Conservation (phyloP, 2,329 filamentous ascomycete species). For the Aspergillus carbonarius region DNA sequence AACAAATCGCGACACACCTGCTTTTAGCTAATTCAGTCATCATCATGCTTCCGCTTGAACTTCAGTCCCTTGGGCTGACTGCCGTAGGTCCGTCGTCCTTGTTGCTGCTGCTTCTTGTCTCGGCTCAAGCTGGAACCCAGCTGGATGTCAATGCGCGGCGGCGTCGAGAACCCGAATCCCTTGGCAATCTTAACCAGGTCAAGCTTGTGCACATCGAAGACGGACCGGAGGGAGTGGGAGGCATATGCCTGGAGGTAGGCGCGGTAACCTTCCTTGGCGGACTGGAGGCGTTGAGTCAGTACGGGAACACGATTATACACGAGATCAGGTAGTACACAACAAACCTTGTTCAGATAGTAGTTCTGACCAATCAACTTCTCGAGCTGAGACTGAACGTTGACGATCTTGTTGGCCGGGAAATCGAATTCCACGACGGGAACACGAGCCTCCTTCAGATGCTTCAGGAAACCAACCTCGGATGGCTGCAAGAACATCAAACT, state of each 20-base stretch:
- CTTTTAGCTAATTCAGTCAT: constrained; percentile 23
- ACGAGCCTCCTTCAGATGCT: constrained; percentile 83
- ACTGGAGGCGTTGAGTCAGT: constrained; percentile 39
- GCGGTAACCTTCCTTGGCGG: constrained; percentile 72
- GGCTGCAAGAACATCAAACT: constrained; percentile 93
- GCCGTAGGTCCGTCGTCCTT: constrained; percentile 69
- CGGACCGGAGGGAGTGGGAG: constrained; percentile 75
- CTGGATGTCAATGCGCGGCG: constrained; percentile 76
- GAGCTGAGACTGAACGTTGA: constrained; percentile 85
- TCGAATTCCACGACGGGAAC: constrained; percentile 97
- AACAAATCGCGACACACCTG: constrained; percentile 9
- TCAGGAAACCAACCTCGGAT: constrained; percentile 86
- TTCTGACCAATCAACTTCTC: constrained; percentile 94
- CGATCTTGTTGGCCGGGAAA: constrained; percentile 86
- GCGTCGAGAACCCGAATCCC: constrained; percentile 75
- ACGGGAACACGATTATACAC: constrained; percentile 1
- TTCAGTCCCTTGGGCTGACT: constrained; percentile 70
- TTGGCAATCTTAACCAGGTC: constrained; percentile 83
- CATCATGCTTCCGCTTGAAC: constrained; percentile 51
- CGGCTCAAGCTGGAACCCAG: constrained; percentile 73
- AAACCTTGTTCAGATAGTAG: constrained; percentile 90
- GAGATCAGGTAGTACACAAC: constrained; percentile 14
- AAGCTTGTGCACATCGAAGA: constrained; percentile 80
- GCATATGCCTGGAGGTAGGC: constrained; percentile 95
- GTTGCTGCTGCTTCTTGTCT: constrained; percentile 63